phyloP scores from a whole-genome alignment of 2,329 filamentous ascomycete genomes.

The Arthrobotrys iridis region DNA sequence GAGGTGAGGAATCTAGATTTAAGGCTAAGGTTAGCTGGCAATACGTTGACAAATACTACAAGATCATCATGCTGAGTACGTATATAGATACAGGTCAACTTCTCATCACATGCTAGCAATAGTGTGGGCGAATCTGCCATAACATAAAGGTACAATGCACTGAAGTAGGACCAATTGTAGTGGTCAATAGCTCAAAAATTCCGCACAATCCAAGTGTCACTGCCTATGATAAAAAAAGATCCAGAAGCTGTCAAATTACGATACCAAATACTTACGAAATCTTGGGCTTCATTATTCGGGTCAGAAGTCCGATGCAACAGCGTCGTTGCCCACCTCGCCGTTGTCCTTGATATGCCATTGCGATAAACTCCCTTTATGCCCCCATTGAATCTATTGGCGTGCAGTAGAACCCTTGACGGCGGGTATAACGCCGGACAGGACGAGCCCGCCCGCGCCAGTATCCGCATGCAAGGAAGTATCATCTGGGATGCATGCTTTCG shows the following conservation, averaged over 20 bases:
- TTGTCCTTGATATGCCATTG: not conserved
- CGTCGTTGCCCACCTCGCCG: not conserved
- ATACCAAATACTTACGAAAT: slow-evolving; percentile 4
- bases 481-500: slow-evolving; percentile 32
- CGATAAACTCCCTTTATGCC: not conserved
- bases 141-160: too few relatives aligned
- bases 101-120: too few relatives aligned
- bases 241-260: not conserved
- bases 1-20: not conserved
- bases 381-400: not conserved
- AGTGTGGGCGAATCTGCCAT: too few relatives aligned
- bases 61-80: too few relatives aligned
- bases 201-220: too few relatives aligned
- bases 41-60: too few relatives aligned
- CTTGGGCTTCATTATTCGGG: not conserved
- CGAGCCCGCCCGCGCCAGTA: slow-evolving; percentile 8
- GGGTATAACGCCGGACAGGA: slow-evolving; percentile 7
- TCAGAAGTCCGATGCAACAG: not conserved
- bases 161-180: too few relatives aligned
- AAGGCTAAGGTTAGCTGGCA: not conserved
- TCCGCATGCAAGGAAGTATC: slow-evolving; percentile 13
- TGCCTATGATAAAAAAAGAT: too few relatives aligned
- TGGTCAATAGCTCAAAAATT: too few relatives aligned
- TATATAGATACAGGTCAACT: too few relatives aligned
- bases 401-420: not conserved